A percentile compares a stretch with the other conserved stretches of the same genome.
Evolutionary conservation across 2,329 filamentous ascomycete genomes (phyloP).

Genomic region (Aspergillus neotritici): DNA sequence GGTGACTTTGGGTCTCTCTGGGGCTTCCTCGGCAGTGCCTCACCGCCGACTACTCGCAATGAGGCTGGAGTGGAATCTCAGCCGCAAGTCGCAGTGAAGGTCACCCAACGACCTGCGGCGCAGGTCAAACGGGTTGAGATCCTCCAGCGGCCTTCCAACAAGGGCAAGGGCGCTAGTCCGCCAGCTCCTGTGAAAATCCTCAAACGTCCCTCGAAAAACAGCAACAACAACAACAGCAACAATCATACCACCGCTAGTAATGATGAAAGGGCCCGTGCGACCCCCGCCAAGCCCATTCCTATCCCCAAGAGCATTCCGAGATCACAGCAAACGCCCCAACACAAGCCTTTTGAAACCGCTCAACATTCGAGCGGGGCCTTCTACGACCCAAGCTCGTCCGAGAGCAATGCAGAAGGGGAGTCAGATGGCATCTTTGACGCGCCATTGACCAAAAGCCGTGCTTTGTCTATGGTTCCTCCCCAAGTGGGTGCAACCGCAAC

Average conservation of each 20-base stretch:
- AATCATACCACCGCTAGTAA: background rate
- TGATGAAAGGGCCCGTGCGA: background rate
- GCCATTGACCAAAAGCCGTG: slow-evolving; percentile 14
- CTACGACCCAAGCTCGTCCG: slow-evolving; percentile 17
- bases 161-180: background rate
- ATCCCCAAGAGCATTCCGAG: slow-evolving; percentile 1
- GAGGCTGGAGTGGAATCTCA: slow-evolving; percentile 2
- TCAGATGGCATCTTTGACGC: slow-evolving; percentile 33
- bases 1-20: slow-evolving; percentile 43
- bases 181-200: too few relatives aligned
- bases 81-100: background rate
- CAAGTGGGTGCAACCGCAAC: slow-evolving; percentile 19
- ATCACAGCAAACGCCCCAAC: slow-evolving; percentile 4
- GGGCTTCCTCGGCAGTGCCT: slow-evolving; percentile 30
- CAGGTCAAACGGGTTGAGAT: slow-evolving; percentile 12
- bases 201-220: too few relatives aligned
- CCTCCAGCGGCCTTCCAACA: slow-evolving; percentile 14
- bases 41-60: slow-evolving; percentile 4
- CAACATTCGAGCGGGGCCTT: too few relatives aligned
- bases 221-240: too few relatives aligned
- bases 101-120: slow-evolving; percentile 4
- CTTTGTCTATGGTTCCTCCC: slow-evolving; percentile 21
- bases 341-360: background rate
- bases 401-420: slow-evolving; percentile 24
- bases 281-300: slow-evolving; percentile 7